Evolutionary conservation across 2,329 filamentous ascomycete genomes (phyloP).

Genomic region (Seiridium cupressi): DNA sequence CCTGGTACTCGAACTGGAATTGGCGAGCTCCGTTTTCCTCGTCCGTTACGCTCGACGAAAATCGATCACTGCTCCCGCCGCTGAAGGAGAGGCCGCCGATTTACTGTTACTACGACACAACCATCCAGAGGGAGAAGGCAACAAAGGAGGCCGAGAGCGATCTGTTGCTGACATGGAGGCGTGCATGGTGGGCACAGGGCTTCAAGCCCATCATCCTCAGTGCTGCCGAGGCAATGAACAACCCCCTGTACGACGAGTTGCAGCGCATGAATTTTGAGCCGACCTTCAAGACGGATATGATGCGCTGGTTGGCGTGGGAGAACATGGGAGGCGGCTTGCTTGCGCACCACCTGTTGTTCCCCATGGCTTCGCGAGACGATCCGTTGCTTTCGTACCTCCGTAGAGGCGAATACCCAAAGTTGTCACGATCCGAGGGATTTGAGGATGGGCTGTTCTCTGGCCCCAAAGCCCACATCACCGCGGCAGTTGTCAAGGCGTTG

Average conservation of each 20-base stretch:
- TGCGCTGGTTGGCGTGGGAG: slow-evolving; percentile 90
- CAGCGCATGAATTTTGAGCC: slow-evolving; percentile 61
- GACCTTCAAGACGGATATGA: slow-evolving; percentile 66
- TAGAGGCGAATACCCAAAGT: slow-evolving; percentile 68
- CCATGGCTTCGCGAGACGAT: slow-evolving; percentile 78
- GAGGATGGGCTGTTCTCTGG: slow-evolving; percentile 73
- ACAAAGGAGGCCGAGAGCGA: slow-evolving; percentile 72
- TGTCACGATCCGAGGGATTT: slow-evolving; percentile 74
- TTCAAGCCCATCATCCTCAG: slow-evolving; percentile 83
- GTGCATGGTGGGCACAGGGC: slow-evolving; percentile 93
- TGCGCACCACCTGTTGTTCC: slow-evolving; percentile 75
- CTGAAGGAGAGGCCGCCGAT: slow-evolving; percentile 68
- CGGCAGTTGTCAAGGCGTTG: slow-evolving; percentile 60
- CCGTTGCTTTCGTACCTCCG: slow-evolving; percentile 70
- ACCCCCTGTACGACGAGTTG: slow-evolving; percentile 73
- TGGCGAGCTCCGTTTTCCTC: slow-evolving; percentile 91
- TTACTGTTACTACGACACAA: slow-evolving; percentile 88
- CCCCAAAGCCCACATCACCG: slow-evolving; percentile 60
- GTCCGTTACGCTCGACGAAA: slow-evolving; percentile 75
- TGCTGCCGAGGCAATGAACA: slow-evolving; percentile 76
- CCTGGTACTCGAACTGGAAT: slow-evolving; percentile 86
- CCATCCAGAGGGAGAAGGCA: slow-evolving; percentile 58
- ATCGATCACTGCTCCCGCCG: slow-evolving; percentile 78
- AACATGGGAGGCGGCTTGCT: slow-evolving; percentile 84
- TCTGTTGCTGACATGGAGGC: slow-evolving; percentile 81